Evolutionary conservation across 345 rosid genomes (phyloP).

Genomic region (Kernera saxatilis): DNA sequence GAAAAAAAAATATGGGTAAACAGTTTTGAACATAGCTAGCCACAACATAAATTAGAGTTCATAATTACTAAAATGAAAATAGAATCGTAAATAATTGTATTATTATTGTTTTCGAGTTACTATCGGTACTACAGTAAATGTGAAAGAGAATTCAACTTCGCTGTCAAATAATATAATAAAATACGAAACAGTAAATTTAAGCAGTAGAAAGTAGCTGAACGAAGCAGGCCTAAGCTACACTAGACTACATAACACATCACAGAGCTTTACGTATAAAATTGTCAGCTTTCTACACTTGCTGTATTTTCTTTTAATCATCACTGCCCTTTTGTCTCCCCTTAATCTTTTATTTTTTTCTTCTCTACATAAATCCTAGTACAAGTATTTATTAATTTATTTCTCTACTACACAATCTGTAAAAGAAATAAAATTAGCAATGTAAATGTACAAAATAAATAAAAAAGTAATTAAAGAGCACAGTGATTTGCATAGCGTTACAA

Average conservation of each 20-base stretch:
- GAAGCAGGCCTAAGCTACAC: constrained; percentile 22
- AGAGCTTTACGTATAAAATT: constrained; percentile 23
- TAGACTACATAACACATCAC: constrained; percentile 19
- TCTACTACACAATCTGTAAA: constrained; percentile 11
- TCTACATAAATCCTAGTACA: constrained; percentile 23
- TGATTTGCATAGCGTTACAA: not conserved
- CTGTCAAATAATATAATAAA: constrained; percentile 15
- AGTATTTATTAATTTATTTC: not conserved
- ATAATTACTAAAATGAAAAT: not conserved
- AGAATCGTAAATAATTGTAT: not conserved
- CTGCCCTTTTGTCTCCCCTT: constrained; percentile 24
- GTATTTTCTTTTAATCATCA: constrained; percentile 27
- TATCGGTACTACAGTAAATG: constrained; percentile 4
- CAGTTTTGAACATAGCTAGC: no score
- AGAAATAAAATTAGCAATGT: not conserved
- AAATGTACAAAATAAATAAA: not conserved
- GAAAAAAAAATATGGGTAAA: no score
- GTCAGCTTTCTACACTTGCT: constrained; percentile 26
- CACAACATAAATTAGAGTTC: not conserved
- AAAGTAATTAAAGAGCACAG: not conserved
- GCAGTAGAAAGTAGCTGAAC: constrained; percentile 17
- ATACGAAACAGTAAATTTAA: constrained; percentile 10
- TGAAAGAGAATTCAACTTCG: constrained; percentile 14
- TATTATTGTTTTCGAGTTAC: not conserved
- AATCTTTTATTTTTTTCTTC: not conserved